phyloP scores from a whole-genome alignment of 1,284 basidiomycete species.

The Mrakiaceae sp. region DNA sequence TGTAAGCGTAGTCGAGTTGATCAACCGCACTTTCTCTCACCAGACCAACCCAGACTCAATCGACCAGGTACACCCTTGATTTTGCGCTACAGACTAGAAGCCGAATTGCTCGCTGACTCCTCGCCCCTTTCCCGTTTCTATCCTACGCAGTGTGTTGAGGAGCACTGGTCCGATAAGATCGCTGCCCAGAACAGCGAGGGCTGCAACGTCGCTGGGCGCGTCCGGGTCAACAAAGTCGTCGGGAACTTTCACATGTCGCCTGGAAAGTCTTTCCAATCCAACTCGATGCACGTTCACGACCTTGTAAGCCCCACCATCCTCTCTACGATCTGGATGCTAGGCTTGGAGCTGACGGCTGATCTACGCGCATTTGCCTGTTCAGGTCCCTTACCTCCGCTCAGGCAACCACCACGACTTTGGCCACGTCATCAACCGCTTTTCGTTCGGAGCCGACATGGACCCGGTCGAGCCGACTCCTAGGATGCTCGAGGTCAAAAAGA shows the following conservation, averaged over 20 bases:
- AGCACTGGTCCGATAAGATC: conserved; percentile 91
- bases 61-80: conserved; percentile 61
- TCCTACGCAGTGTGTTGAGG: conserved; percentile 62
- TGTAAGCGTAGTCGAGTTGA: too few relatives aligned
- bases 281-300: conserved; percentile 73
- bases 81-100: neutral
- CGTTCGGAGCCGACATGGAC: conserved; percentile 58
- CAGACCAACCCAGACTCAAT: conserved; percentile 68
- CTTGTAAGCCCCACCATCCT: conserved; percentile 40
- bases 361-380: neutral
- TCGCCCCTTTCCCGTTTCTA: neutral
- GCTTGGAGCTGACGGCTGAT: neutral
- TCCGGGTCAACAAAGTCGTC: conserved; percentile 88
- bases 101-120: neutral
- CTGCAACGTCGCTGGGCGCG: conserved; percentile 80
- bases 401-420: conserved; percentile 86
- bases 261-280: conserved; percentile 85
- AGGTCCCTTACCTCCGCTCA: conserved; percentile 78
- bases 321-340: neutral
- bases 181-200: conserved; percentile 87
- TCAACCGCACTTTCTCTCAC: too few relatives aligned
- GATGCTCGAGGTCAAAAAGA: conserved; percentile 47
- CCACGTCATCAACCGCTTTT: conserved; percentile 71
- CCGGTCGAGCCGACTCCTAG: conserved; percentile 33
- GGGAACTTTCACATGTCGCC: conserved; percentile 49